These are phyloP conservation scores for Trichoderma semiorbis DNA, from an alignment of 2,329 filamentous ascomycete species.

Conservation along the genomic window DNA sequence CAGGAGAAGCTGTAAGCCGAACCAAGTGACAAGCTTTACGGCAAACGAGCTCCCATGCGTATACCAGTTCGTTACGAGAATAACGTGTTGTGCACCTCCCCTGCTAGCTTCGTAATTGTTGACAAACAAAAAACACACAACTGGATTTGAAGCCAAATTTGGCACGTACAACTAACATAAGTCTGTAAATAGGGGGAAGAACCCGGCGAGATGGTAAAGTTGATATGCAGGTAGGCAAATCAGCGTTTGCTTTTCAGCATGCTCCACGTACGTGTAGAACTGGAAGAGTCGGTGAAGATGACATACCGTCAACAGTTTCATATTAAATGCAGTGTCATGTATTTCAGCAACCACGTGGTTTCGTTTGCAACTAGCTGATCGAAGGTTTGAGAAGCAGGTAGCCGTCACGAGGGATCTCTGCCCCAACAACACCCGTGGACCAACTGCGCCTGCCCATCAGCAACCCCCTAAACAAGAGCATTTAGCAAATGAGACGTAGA, in stretches of 20 bases:
- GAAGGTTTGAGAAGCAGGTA: neutral
- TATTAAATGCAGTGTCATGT: neutral
- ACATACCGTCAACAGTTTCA: neutral
- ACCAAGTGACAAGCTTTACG: neutral
- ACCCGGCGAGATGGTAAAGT: neutral
- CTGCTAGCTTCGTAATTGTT: neutral
- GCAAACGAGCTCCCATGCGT: neutral
- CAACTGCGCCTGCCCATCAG: neutral
- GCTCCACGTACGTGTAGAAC: too few species aligned
- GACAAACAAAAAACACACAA: neutral
- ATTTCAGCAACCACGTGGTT: neutral
- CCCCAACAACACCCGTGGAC: neutral
- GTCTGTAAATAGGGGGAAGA: neutral
- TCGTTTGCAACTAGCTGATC: neutral
- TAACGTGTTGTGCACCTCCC: neutral
- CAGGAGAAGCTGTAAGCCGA: neutral
- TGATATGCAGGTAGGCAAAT: neutral
- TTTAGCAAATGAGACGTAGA: neutral
- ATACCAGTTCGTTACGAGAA: neutral
- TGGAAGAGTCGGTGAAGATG: neutral
- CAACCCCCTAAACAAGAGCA: neutral
- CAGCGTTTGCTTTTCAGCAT: neutral
- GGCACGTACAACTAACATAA: neutral
- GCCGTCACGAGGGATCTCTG: neutral
- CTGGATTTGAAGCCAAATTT: neutral